These are phyloP conservation scores for Coprinellus micaceus DNA, from an alignment of 768 basidiomycete genomes.

Conservation along the genomic window DNA sequence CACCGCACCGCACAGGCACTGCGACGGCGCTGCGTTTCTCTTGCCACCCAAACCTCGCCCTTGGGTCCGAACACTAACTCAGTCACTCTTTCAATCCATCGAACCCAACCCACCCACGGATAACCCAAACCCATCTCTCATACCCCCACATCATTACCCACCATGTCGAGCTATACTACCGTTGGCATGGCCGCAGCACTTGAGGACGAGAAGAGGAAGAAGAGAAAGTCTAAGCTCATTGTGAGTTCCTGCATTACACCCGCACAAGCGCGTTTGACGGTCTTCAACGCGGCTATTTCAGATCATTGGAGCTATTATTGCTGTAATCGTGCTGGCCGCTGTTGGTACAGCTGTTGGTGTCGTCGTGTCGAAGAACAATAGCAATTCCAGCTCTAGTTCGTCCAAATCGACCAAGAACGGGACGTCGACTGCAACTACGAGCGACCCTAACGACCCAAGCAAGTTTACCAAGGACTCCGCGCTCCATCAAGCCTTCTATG, in stretches of 20 bases:
- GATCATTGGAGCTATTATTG: conserved; percentile 51
- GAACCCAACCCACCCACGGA: conserved; percentile 7
- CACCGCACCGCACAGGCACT: too few species aligned
- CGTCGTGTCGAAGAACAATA: conserved; percentile 52
- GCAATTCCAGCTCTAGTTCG: conserved; percentile 12
- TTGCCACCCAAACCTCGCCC: background rate
- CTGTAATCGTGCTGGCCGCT: conserved; percentile 47
- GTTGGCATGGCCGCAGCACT: conserved; percentile 23
- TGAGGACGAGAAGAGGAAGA: conserved; percentile 27
- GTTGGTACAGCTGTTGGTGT: conserved; percentile 65
- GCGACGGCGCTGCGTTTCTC: background rate
- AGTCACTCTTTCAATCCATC: conserved; percentile 4
- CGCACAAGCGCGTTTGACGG: too few species aligned
- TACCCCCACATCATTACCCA: conserved; percentile 3
- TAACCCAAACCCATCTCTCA: conserved; percentile 7
- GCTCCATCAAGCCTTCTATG: conserved; percentile 75
- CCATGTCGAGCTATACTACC: conserved; percentile 15
- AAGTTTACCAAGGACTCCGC: conserved; percentile 46
- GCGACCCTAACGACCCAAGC: conserved; percentile 1
- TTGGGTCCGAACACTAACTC: background rate
- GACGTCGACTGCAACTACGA: background rate
- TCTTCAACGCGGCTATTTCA: too few species aligned
- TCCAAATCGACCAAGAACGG: conserved; percentile 9
- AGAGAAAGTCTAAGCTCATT: conserved; percentile 50
- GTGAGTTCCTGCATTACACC: conserved; percentile 50